Conservation (phyloP, 257 asterid genomes). For the Scutellaria galericulata region DNA sequence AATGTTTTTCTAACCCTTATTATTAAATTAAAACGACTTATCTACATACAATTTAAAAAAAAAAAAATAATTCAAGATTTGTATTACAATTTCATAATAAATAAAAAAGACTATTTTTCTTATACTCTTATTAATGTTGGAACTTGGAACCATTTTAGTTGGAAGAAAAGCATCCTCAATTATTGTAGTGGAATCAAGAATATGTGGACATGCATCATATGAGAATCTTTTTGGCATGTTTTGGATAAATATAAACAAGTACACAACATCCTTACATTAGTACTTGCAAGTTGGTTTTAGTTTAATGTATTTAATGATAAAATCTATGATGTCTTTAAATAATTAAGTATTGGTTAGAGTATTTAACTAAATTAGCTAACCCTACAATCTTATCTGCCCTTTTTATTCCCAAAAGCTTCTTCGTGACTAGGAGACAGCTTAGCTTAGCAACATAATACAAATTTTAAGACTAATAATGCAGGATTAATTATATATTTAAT, state of each 20-base stretch:
- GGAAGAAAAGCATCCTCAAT: slow-evolving; percentile 35
- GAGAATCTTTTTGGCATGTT: slow-evolving; percentile 28
- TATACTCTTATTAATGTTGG: background rate
- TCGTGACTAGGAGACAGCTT: slow-evolving; percentile 45
- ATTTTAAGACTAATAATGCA: slow-evolving; percentile 9
- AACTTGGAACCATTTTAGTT: background rate
- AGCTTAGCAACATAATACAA: slow-evolving; percentile 28
- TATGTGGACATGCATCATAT: slow-evolving; percentile 38
- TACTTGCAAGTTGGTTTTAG: slow-evolving; percentile 42
- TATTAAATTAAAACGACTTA: too few species aligned
- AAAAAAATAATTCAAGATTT: too few species aligned
- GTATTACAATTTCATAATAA: too few species aligned
- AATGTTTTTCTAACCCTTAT: too few species aligned
- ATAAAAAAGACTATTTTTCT: too few species aligned
- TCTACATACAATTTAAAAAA: too few species aligned
- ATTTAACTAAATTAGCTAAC: background rate
- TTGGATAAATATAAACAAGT: slow-evolving; percentile 27
- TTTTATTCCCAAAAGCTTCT: slow-evolving; percentile 18
- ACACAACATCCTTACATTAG: slow-evolving; percentile 35
- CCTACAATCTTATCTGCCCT: slow-evolving; percentile 34
- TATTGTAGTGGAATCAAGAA: slow-evolving; percentile 47
- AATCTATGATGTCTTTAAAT: background rate
- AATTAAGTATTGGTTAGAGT: background rate
- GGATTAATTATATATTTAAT: background rate
- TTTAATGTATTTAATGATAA: slow-evolving; percentile 18